A percentile compares a stretch with the other conserved stretches of the same genome.
Conservation (phyloP, 202 grass and related monocot species). For the Musa balbisiana region DNA sequence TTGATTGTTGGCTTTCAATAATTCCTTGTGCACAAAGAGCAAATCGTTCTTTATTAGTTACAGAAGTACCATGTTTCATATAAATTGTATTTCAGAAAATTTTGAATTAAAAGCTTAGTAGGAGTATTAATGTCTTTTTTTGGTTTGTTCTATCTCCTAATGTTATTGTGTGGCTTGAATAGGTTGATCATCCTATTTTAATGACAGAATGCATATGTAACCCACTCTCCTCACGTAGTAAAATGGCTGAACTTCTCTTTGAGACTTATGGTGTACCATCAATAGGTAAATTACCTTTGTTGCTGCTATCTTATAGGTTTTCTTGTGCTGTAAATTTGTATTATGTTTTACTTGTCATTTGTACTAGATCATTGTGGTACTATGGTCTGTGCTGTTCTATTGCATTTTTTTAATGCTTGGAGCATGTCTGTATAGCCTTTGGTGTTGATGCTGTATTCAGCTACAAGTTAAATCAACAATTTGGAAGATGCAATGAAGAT, state of each 20-base stretch:
- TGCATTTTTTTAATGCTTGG: not conserved
- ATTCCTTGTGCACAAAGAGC: too few relatives aligned
- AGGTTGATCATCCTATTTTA: slow-evolving; percentile 94
- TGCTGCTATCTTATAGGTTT: slow-evolving; percentile 23
- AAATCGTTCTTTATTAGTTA: too few relatives aligned
- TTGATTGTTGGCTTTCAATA: too few relatives aligned
- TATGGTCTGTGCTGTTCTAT: not conserved
- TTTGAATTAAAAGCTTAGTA: too few relatives aligned
- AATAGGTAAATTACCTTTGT: slow-evolving; percentile 47
- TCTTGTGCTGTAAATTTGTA: not conserved
- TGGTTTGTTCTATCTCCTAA: not conserved
- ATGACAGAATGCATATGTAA: slow-evolving; percentile 98
- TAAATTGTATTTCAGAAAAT: too few relatives aligned
- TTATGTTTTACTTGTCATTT: not conserved
- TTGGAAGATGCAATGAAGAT: slow-evolving; percentile 91
- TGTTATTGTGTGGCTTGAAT: slow-evolving; percentile 23
- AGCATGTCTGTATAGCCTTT: slow-evolving; percentile 43
- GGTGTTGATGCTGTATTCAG: slow-evolving; percentile 81
- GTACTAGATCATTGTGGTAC: not conserved
- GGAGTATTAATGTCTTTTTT: not conserved
- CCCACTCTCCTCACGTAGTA: slow-evolving; percentile 74
- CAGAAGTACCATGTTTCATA: too few relatives aligned
- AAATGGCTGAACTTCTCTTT: slow-evolving; percentile 97
- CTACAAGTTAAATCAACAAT: slow-evolving; percentile 93
- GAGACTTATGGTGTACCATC: slow-evolving; percentile 92